These are phyloP conservation scores for Pythium chondricola DNA, from an alignment of 352 stramenopile genomes.

Conservation along the genomic window DNA sequence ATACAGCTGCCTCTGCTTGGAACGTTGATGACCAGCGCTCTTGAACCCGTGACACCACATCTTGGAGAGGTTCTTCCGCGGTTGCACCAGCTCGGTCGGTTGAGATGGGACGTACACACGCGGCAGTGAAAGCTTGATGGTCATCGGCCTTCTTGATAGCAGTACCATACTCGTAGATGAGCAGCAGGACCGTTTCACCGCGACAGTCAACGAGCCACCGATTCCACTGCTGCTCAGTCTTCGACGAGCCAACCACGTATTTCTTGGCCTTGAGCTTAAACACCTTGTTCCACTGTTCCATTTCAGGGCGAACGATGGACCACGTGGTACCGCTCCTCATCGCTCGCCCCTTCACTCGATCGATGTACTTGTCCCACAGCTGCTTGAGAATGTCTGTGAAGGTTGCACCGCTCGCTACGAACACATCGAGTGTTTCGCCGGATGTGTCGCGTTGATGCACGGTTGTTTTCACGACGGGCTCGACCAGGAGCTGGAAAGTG, in stretches of 20 bases:
- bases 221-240: not conserved
- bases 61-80: conserved; percentile 2
- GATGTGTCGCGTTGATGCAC: too few species aligned
- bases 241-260: not conserved
- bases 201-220: not conserved
- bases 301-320: too few species aligned
- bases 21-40: conserved; percentile 3
- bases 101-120: not conserved
- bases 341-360: too few species aligned
- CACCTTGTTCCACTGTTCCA: not conserved
- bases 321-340: too few species aligned
- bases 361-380: too few species aligned
- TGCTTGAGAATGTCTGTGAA: too few species aligned
- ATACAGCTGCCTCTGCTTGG: conserved; percentile 2
- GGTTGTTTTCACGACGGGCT: too few species aligned
- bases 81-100: conserved; percentile 1
- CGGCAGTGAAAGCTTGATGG: not conserved
- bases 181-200: not conserved
- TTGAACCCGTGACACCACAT: conserved; percentile 9
- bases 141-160: not conserved
- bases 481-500: too few species aligned
- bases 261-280: not conserved
- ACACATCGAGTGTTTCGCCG: too few species aligned
- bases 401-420: too few species aligned
- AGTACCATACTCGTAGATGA: not conserved